phyloP scores from a whole-genome alignment of 2,329 filamentous ascomycete genomes.

The Fusarium torreyae region DNA sequence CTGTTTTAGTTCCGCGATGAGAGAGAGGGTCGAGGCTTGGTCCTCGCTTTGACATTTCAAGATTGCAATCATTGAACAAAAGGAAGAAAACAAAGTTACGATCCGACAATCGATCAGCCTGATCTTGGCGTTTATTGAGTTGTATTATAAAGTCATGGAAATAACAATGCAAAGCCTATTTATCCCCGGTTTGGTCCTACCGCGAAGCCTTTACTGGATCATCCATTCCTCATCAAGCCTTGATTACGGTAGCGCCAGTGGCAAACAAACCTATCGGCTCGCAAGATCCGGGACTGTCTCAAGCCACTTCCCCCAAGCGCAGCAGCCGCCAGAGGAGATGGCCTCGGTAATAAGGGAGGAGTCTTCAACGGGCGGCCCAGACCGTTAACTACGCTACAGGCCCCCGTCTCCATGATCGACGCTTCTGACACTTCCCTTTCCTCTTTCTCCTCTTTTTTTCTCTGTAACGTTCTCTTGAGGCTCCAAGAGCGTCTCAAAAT shows the following conservation, averaged over 20 bases:
- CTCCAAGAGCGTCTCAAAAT: constrained; percentile 3
- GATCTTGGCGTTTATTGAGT: too few relatives aligned
- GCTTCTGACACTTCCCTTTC: constrained; percentile 1
- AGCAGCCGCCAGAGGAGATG: not conserved
- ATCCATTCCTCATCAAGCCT: not conserved
- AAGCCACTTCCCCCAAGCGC: constrained; percentile 15
- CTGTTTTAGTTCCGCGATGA: not conserved
- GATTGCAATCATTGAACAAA: too few relatives aligned
- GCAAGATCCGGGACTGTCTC: not conserved
- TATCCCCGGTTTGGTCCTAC: too few relatives aligned
- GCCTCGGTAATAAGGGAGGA: constrained; percentile 6
- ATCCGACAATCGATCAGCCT: too few relatives aligned
- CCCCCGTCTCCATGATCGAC: constrained; percentile 5
- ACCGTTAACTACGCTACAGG: not conserved
- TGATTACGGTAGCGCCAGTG: constrained; percentile 7
- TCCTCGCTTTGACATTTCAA: not conserved
- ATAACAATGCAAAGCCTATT: not conserved
- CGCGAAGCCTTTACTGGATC: not conserved
- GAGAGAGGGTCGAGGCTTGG: not conserved
- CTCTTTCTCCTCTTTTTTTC: constrained; percentile 3
- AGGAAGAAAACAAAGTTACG: too few relatives aligned
- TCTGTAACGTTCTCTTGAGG: constrained; percentile 1
- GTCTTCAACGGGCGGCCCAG: constrained; percentile 6
- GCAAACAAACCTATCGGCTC: constrained; percentile 14
- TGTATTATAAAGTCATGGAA: not conserved